Percentiles rank a stretch among this genome's conserved stretches.
These are phyloP conservation scores for Magnolia kwangsiensis DNA, from an alignment of 164 flowering plant genomes.

Conservation along the genomic window DNA sequence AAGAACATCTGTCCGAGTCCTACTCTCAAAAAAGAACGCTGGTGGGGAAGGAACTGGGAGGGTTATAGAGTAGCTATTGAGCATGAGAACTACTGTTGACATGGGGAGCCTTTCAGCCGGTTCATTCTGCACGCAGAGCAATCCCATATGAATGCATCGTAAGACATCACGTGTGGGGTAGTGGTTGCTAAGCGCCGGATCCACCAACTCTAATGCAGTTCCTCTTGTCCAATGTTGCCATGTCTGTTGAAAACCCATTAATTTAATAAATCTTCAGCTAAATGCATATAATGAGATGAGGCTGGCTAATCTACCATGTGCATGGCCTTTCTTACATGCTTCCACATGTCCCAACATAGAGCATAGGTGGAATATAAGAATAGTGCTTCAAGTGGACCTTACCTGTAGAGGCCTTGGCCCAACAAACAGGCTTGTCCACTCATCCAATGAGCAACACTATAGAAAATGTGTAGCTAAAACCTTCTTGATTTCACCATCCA, in stretches of 20 bases:
- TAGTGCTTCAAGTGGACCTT: too few species aligned
- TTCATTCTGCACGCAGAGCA: constrained; percentile 9
- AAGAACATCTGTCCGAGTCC: not conserved
- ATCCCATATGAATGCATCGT: constrained; percentile 8
- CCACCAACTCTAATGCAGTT: not conserved
- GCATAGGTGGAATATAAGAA: too few species aligned
- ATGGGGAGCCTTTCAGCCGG: constrained; percentile 1
- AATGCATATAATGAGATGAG: not conserved
- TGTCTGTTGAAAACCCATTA: not conserved
- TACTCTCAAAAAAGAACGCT: constrained; percentile 19
- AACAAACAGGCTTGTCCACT: too few species aligned
- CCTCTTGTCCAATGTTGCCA: constrained; percentile 7
- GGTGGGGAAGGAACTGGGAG: constrained; percentile 26
- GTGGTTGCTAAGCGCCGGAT: not conserved
- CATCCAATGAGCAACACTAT: too few species aligned
- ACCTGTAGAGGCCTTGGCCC: too few species aligned
- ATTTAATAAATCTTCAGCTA: not conserved
- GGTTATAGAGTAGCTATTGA: constrained; percentile 26
- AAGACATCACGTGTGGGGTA: not conserved
- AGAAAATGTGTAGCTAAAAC: too few species aligned
- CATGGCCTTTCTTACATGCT: too few species aligned
- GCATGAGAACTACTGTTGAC: constrained; percentile 4
- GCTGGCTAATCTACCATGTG: not conserved
- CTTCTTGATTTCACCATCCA: too few species aligned
- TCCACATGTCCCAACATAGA: too few species aligned